phyloP scores from a whole-genome alignment of 2,329 filamentous ascomycete genomes.

The Aspergillus novofumigatus region DNA sequence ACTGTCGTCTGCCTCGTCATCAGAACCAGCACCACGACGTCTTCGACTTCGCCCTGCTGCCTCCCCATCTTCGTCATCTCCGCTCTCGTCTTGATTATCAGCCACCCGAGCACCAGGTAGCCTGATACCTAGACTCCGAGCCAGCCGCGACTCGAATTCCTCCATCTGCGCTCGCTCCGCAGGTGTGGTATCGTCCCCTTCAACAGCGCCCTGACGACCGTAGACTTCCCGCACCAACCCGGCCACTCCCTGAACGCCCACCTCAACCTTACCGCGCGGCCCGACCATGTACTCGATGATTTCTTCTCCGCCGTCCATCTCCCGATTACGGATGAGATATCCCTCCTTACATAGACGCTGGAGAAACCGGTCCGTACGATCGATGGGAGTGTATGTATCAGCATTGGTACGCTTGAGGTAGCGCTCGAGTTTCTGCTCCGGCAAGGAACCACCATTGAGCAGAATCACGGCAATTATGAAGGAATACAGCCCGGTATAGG shows the following conservation, averaged over 20 bases:
- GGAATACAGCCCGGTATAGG: conserved; percentile 77
- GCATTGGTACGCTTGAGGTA: conserved; percentile 72
- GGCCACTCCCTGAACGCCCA: conserved; percentile 71
- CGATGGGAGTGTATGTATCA: conserved; percentile 67
- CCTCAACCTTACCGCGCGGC: conserved; percentile 77
- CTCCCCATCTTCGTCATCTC: conserved; percentile 1
- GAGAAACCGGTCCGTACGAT: conserved; percentile 71
- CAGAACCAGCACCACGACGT: background rate
- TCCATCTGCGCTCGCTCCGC: conserved; percentile 38
- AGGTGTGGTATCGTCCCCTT: conserved; percentile 14
- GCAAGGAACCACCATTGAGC: conserved; percentile 67
- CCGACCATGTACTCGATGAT: conserved; percentile 78
- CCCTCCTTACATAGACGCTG: conserved; percentile 73
- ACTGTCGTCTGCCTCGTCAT: conserved; percentile 4
- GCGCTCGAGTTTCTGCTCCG: conserved; percentile 73
- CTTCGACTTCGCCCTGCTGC: conserved; percentile 2
- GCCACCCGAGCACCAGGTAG: conserved; percentile 2
- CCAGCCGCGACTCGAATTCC: conserved; percentile 59
- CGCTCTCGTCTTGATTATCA: conserved; percentile 4
- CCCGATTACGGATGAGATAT: conserved; percentile 72
- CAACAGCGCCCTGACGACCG: conserved; percentile 30
- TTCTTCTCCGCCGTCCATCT: conserved; percentile 68
- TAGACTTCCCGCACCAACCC: conserved; percentile 61
- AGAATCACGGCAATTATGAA: conserved; percentile 73
- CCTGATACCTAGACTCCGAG: conserved; percentile 57